Base-by-base conservation (phyloP, 495 filamentous ascomycete species). In the Penicillium canariense region DNA sequence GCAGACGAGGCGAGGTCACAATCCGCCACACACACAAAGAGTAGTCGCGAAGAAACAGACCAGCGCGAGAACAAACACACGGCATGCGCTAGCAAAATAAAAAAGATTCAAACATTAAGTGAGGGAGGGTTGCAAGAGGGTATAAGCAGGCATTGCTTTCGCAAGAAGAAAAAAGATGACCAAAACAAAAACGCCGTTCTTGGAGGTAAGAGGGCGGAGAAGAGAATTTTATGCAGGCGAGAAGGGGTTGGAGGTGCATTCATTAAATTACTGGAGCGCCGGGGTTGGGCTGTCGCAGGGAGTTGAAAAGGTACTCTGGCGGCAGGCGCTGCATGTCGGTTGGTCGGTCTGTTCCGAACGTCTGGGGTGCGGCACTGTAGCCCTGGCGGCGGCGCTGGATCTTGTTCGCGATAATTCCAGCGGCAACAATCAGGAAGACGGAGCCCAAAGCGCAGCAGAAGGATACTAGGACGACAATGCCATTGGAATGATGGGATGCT, bases 391-490 rank as follows among this genome's bases (percentile, higher is more conserved):
- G 85, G 61, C 91, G 87, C 62, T 94, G 87, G 39, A 89, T 80
- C 50, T 91, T 86, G 67, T 96, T 92, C 27, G 90, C 76, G 50
- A 96, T 74, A 50, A 97, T 80, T 52, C 94, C 94, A 26, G 84
- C 81, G 20, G 89, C 81, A 50, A 99, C 91, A 44, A 99, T 83
- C 36, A 96, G 76, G 71, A 97, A 89, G 65, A 92, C 89, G 54
- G 92, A 82, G 48, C 79, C 91, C 7, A 97, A 82, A 0, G 94
- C 86, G 55, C 94, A 89, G 42, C 87, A 96, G 50, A 99, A 86
- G n/a, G 85, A 87, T 42, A 99, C 92, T 27, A 99, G 80, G 14
- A 97, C 88, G 27, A 97, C 81, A 57, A 96, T 92, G 31, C 90
- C 95, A 54, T 88, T 79, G 9, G 90, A 88, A 55, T 94, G 81